These are phyloP conservation scores for Thyridium curvatum DNA, from an alignment of 2,329 filamentous ascomycete genomes.

Conservation along the genomic window DNA sequence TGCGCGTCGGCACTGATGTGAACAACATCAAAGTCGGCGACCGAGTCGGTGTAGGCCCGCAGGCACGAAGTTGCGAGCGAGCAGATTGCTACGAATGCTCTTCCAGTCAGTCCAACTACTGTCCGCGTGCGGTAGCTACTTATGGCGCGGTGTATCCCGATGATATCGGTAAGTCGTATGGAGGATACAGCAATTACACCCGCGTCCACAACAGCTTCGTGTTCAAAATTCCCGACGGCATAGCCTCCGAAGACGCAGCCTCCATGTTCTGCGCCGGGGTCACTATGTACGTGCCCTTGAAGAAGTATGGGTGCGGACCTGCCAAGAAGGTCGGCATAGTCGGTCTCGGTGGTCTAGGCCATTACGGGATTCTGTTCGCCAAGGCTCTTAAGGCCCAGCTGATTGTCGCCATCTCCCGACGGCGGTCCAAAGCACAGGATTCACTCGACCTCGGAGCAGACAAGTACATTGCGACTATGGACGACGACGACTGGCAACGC, in stretches of 20 bases:
- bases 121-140: constrained; percentile 33
- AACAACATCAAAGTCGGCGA: constrained; percentile 45
- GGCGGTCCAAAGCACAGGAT: constrained; percentile 54
- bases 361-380: constrained; percentile 65
- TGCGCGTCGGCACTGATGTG: constrained; percentile 15
- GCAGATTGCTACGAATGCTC: constrained; percentile 24
- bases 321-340: constrained; percentile 76
- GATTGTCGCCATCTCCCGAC: constrained; percentile 54
- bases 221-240: constrained; percentile 68
- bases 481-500: constrained; percentile 48
- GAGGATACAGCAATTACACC: constrained; percentile 27
- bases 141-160: constrained; percentile 43
- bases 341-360: constrained; percentile 66
- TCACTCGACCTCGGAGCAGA: constrained; percentile 53
- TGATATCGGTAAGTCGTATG: constrained; percentile 47
- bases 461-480: constrained; percentile 51
- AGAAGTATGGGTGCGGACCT: constrained; percentile 67
- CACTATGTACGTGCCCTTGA: constrained; percentile 72
- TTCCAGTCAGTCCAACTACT: constrained; percentile 24
- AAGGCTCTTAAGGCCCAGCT: constrained; percentile 59
- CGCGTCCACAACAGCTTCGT: constrained; percentile 36
- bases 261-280: constrained; percentile 83
- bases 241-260: constrained; percentile 57
- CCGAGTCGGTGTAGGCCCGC: constrained; percentile 54
- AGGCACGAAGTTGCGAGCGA: constrained; percentile 33